These are phyloP conservation scores for Podila minutissima DNA, from an alignment of 192 early-diverging fungal species.

Conservation along the genomic window DNA sequence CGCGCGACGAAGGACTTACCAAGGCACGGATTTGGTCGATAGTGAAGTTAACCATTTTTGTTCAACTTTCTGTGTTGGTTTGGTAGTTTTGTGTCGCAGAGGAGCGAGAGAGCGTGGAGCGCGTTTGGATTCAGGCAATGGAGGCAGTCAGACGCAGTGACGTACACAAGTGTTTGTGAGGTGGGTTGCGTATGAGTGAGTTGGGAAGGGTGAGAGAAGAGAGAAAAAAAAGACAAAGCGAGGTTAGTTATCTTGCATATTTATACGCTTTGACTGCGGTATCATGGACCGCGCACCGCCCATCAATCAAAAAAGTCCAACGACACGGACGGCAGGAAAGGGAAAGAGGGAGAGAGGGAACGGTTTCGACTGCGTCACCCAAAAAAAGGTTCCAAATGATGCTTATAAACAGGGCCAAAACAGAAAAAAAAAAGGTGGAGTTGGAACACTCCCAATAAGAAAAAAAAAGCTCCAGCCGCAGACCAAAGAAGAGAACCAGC, in stretches of 20 bases:
- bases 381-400: not conserved
- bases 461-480: no score
- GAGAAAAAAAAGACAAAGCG: not conserved
- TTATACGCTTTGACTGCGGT: constrained; percentile 1
- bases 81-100: not conserved
- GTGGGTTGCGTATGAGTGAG: not conserved
- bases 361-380: not conserved
- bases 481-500: no score
- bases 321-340: not conserved
- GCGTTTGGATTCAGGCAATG: not conserved
- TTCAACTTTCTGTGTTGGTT: constrained; percentile 17
- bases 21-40: constrained; percentile 54
- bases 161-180: not conserved
- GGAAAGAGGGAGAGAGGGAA: not conserved
- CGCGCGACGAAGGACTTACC: constrained; percentile 24
- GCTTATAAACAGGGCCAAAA: not conserved
- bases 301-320: not conserved
- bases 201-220: not conserved
- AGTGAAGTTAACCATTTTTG: constrained; percentile 56
- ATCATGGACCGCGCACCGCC: not conserved
- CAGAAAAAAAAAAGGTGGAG: no score
- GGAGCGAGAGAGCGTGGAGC: no score
- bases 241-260: not conserved
- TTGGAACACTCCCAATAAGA: no score
- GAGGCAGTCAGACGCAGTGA: not conserved